phyloP scores from a whole-genome alignment of 495 filamentous ascomycete species.

The Daldinia caldariorum region DNA sequence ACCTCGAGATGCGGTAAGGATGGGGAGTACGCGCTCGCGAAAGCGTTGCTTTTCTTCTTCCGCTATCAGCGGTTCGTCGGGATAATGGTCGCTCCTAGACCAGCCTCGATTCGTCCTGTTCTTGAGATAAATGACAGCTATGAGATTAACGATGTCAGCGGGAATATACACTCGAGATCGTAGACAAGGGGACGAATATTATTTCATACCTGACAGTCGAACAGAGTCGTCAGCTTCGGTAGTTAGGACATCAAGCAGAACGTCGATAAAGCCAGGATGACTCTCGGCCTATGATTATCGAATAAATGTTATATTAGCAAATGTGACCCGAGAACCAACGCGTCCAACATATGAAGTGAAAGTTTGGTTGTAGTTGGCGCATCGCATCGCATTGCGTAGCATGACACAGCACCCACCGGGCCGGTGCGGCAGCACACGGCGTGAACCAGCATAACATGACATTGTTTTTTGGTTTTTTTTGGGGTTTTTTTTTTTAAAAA shows the following conservation, averaged over 20 bases:
- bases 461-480: no score
- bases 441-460: slow-evolving; percentile 12
- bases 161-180: slow-evolving; percentile 16
- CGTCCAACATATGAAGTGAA: slow-evolving; percentile 28
- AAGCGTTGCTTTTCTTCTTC: slow-evolving; percentile 91
- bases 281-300: slow-evolving; percentile 77
- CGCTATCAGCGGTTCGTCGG: slow-evolving; percentile 71
- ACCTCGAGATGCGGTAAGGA: slow-evolving; percentile 80
- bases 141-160: slow-evolving; percentile 24
- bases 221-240: slow-evolving; percentile 84
- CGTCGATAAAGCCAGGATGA: slow-evolving; percentile 88
- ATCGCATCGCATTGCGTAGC: slow-evolving; percentile 40
- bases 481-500: no score
- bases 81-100: slow-evolving; percentile 78
- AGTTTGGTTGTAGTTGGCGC: slow-evolving; percentile 28
- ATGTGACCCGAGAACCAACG: slow-evolving; percentile 25
- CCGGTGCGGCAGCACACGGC: slow-evolving; percentile 20
- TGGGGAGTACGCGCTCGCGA: slow-evolving; percentile 84
- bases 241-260: slow-evolving; percentile 88
- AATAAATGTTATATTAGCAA: slow-evolving; percentile 27
- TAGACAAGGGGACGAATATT: neutral
- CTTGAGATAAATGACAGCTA: slow-evolving; percentile 97
- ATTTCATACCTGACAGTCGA: slow-evolving; percentile 81
- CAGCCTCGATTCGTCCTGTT: slow-evolving; percentile 93
- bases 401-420: slow-evolving; percentile 8